Evolutionary conservation across 257 asterid genomes (phyloP).

Genomic region (Solanum neorickii): DNA sequence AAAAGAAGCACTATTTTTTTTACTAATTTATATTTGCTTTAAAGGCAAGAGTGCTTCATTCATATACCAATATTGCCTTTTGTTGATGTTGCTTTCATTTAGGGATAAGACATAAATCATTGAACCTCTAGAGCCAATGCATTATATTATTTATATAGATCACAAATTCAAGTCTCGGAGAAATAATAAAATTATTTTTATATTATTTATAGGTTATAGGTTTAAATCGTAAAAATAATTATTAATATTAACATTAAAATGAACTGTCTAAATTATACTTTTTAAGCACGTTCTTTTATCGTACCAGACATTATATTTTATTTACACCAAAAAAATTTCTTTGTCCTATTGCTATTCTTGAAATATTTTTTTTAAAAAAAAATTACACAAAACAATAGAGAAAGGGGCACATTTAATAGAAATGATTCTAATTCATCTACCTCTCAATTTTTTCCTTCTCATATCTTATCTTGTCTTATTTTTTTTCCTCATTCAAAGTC

Average conservation of each 20-base stretch:
- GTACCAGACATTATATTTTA: not conserved
- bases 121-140: not conserved
- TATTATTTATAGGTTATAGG: rapidly evolving
- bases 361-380: no score
- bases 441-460: no score
- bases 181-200: not conserved
- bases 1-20: not conserved
- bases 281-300: rapidly evolving
- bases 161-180: rapidly evolving
- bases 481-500: not conserved
- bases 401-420: not conserved
- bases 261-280: rapidly evolving
- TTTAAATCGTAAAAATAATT: rapidly evolving
- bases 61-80: not conserved
- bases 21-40: not conserved
- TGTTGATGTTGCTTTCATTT: not conserved
- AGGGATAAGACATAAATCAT: not conserved
- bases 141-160: not conserved
- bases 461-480: not conserved
- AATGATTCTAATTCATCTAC: not conserved
- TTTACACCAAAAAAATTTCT: not conserved
- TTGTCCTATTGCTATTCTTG: not conserved
- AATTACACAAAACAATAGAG: not conserved
- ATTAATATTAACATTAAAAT: not conserved
- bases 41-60: not conserved